phyloP scores from a whole-genome alignment of 305 asterid species.

The Stenogyne calaminthoides region DNA sequence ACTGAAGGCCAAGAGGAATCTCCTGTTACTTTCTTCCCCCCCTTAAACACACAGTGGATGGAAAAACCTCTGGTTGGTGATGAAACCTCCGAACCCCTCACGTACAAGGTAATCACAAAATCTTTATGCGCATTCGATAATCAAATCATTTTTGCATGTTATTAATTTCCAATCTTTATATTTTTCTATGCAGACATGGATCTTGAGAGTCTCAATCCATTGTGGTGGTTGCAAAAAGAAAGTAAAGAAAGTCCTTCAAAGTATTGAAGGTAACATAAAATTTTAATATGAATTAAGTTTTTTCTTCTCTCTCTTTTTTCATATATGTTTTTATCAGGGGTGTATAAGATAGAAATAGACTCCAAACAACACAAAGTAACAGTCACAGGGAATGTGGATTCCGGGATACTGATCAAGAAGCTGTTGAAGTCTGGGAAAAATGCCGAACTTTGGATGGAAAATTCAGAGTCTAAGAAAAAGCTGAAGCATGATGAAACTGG shows the following conservation, averaged over 20 bases:
- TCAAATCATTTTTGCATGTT: background rate
- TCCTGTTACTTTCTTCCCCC: slow-evolving; percentile 18
- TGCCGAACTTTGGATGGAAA: slow-evolving; percentile 53
- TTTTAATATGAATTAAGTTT: background rate
- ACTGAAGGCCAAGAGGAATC: slow-evolving; percentile 30
- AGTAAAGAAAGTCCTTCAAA: slow-evolving; percentile 65
- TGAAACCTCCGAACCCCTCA: slow-evolving; percentile 45
- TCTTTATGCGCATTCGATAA: background rate
- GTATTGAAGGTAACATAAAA: slow-evolving; percentile 52
- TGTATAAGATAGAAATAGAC: slow-evolving; percentile 57
- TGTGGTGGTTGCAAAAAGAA: slow-evolving; percentile 73
- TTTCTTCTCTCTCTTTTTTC: background rate
- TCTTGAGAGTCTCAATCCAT: slow-evolving; percentile 64
- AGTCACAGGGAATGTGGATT: slow-evolving; percentile 58
- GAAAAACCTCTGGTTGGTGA: slow-evolving; percentile 41
- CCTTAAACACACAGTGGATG: slow-evolving; percentile 35
- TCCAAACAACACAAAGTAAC: slow-evolving; percentile 55
- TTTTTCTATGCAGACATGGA: slow-evolving; percentile 54
- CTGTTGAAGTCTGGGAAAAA: slow-evolving; percentile 54
- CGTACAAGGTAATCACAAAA: slow-evolving; percentile 37
- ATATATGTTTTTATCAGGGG: slow-evolving; percentile 41
- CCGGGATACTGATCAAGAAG: slow-evolving; percentile 52
- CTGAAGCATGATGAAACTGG: slow-evolving; percentile 26
- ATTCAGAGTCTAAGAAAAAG: slow-evolving; percentile 26
- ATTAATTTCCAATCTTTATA: background rate